A percentile compares a stretch with the other conserved stretches of the same genome.
Conservation (phyloP, 225 moss, liverwort and hornwort species). For the Bryoerythrophyllum caledonicum region DNA sequence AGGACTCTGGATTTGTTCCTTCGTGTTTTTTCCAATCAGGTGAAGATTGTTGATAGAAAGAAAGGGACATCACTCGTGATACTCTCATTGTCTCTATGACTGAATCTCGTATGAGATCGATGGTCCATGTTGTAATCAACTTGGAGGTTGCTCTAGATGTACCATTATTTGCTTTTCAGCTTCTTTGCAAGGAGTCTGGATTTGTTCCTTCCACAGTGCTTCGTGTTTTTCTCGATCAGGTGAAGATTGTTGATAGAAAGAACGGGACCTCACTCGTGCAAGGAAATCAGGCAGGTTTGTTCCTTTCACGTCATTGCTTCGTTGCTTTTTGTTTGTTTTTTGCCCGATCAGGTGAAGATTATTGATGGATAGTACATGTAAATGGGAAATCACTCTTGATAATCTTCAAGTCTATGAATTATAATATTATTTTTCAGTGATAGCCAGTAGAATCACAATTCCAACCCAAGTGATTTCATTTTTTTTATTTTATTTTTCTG, state of each 20-base stretch:
- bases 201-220: slow-evolving; percentile 3
- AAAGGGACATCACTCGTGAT: background rate
- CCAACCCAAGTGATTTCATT: too few species aligned
- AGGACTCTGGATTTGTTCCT: background rate
- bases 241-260: slow-evolving; percentile 17
- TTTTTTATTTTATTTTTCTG: too few species aligned
- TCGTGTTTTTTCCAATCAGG: slow-evolving; percentile 17
- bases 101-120: background rate
- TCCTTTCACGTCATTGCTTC: too few species aligned
- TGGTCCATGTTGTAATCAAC: background rate
- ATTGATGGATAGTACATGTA: too few species aligned
- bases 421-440: too few species aligned
- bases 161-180: background rate
- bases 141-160: slow-evolving; percentile 14
- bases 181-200: background rate
- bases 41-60: slow-evolving; percentile 18
- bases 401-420: too few species aligned
- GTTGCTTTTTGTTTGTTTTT: too few species aligned
- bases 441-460: too few species aligned
- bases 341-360: too few species aligned
- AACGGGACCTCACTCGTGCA: background rate
- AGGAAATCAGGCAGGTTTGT: too few species aligned
- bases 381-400: too few species aligned
- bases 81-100: background rate
- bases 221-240: slow-evolving; percentile 17